A percentile compares a stretch with the other conserved stretches of the same genome.
Conservation (phyloP, 352 stramenopile species). For the Globisporangium apiculatum region DNA sequence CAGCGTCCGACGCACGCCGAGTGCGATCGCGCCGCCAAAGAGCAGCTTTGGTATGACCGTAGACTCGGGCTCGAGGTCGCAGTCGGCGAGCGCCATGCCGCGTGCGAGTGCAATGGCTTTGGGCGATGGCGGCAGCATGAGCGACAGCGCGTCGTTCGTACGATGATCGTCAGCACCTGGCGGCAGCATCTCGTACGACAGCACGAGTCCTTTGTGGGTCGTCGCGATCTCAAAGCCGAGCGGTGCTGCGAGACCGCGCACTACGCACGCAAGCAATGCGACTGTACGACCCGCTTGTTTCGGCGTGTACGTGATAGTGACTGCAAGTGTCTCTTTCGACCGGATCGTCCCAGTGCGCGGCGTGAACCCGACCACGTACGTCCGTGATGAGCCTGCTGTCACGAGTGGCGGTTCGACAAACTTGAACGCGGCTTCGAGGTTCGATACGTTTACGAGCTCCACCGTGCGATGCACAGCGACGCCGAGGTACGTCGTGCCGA, state of each 20-base stretch:
- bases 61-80: conserved; percentile 40
- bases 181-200: conserved; percentile 61
- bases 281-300: conserved; percentile 39
- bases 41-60: conserved; percentile 38
- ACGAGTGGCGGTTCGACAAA: conserved; percentile 55
- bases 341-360: conserved; percentile 38
- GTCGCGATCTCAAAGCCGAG: conserved; percentile 61
- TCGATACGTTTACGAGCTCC: conserved; percentile 74
- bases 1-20: conserved; percentile 44
- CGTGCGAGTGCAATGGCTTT: conserved; percentile 32
- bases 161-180: not conserved
- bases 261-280: conserved; percentile 52
- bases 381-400: conserved; percentile 18
- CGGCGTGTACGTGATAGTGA: conserved; percentile 53
- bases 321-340: conserved; percentile 51
- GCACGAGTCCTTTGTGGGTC: conserved; percentile 67
- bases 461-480: conserved; percentile 38
- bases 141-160: conserved; percentile 9
- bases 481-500: conserved; percentile 65
- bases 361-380: conserved; percentile 36
- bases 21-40: conserved; percentile 55
- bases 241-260: conserved; percentile 43
- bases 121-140: conserved; percentile 24
- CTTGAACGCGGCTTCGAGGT: conserved; percentile 68
- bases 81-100: conserved; percentile 30